Percentiles rank a stretch among this genome's conserved stretches.
These are phyloP conservation scores for Ramaria sp. DNA, from an alignment of 768 basidiomycete genomes.

Conservation along the genomic window DNA sequence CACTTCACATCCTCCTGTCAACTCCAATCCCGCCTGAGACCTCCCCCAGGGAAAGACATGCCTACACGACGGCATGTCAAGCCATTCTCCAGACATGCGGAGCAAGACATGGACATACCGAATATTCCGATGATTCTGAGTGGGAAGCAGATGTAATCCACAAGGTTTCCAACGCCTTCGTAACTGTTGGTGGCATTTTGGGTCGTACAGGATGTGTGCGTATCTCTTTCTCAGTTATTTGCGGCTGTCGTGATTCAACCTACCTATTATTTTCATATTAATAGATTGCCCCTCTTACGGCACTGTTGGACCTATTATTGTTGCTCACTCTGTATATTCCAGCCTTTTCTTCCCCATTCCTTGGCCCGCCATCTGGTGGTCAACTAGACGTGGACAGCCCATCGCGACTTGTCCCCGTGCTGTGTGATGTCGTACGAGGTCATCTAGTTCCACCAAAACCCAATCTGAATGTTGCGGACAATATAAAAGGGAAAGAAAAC, in stretches of 20 bases:
- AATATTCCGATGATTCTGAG: not conserved
- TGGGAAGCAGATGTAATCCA: not conserved
- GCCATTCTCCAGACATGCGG: not conserved
- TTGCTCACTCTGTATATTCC: slow-evolving; percentile 39
- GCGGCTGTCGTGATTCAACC: not conserved
- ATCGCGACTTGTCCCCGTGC: slow-evolving; percentile 23
- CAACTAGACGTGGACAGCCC: slow-evolving; percentile 11
- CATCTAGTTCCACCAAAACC: slow-evolving; percentile 25
- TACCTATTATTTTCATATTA: not conserved
- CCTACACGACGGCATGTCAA: slow-evolving; percentile 1
- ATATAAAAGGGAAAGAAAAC: not conserved
- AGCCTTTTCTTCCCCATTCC: slow-evolving; percentile 26
- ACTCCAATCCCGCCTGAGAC: not conserved
- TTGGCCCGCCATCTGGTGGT: slow-evolving; percentile 20
- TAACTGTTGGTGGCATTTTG: not conserved
- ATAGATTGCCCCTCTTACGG: slow-evolving; percentile 36
- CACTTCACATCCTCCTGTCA: slow-evolving; percentile 8
- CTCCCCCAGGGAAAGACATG: not conserved
- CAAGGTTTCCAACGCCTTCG: not conserved
- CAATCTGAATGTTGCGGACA: not conserved
- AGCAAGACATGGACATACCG: not conserved
- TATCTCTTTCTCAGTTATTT: not conserved
- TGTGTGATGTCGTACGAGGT: slow-evolving; percentile 32
- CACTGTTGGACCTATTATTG: slow-evolving; percentile 43
- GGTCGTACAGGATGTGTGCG: not conserved